A percentile compares a stretch with the other conserved stretches of the same genome.
Evolutionary conservation across 169 alveolate species (phyloP).

Genomic region (Amoebophrya sp.): DNA sequence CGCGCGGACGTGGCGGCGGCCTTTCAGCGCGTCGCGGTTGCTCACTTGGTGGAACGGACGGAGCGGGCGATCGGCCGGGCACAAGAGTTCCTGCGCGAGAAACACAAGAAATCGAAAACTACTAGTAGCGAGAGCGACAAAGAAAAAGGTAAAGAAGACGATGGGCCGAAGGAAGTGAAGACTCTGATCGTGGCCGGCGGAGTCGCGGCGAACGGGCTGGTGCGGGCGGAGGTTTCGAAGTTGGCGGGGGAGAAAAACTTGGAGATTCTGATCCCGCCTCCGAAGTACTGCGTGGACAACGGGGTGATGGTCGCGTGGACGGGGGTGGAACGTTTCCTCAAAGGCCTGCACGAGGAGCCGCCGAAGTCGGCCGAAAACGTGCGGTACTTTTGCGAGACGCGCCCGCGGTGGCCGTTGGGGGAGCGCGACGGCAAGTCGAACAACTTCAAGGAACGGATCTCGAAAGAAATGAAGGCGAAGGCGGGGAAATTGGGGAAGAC

Average conservation of each 20-base stretch:
- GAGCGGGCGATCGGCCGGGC: neutral
- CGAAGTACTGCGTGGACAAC: neutral
- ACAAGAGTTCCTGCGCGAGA: neutral
- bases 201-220: slow-evolving; percentile 7
- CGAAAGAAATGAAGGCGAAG: neutral
- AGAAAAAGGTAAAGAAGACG: neutral
- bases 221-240: neutral
- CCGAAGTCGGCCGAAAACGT: neutral
- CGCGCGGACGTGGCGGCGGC: neutral
- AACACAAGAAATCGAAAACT: neutral
- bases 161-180: neutral
- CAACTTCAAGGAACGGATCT: neutral
- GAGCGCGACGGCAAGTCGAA: neutral
- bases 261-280: neutral
- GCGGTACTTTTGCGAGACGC: neutral
- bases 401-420: slow-evolving; percentile 12
- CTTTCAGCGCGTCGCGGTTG: neutral
- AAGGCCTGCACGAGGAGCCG: neutral
- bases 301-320: slow-evolving; percentile 17
- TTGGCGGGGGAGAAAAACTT: neutral
- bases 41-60: neutral
- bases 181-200: slow-evolving; percentile 7
- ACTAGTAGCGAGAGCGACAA: neutral
- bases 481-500: no score
- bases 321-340: neutral